These are phyloP conservation scores for Phytophthora pluvialis DNA, from an alignment of 352 stramenopile genomes.

Conservation along the genomic window DNA sequence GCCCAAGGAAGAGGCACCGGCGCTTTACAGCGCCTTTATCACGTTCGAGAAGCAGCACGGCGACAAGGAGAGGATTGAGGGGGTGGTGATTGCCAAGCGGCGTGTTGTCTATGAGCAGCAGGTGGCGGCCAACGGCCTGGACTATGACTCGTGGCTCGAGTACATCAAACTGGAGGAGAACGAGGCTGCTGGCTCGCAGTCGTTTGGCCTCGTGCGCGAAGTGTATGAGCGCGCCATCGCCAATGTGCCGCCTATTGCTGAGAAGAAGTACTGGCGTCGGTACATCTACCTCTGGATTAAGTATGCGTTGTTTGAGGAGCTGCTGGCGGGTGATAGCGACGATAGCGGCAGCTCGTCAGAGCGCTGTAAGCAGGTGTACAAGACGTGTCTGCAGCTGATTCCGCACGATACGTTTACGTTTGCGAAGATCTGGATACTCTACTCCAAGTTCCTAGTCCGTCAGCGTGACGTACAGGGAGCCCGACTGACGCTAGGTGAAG, in stretches of 20 bases:
- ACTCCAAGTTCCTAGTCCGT: conserved; percentile 97
- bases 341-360: conserved; percentile 50
- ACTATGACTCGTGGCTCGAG: conserved; percentile 99
- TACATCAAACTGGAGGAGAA: conserved; percentile 98
- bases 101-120: conserved; percentile 95
- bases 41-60: conserved; percentile 99
- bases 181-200: conserved; percentile 62
- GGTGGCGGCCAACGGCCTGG: conserved; percentile 89
- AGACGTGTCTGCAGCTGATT: conserved; percentile 93
- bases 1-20: conserved; percentile 88
- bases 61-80: conserved; percentile 95
- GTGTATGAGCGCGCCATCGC: conserved; percentile 96
- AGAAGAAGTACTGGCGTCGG: conserved; percentile 98
- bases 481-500: conserved; percentile 93
- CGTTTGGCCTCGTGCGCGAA: conserved; percentile 86
- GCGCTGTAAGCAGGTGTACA: conserved; percentile 94
- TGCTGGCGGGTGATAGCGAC: conserved; percentile 80
- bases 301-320: conserved; percentile 98
- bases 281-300: conserved; percentile 99
- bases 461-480: conserved; percentile 93
- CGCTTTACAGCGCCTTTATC: conserved; percentile 97
- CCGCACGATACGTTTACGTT: conserved; percentile 98
- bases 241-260: conserved; percentile 93
- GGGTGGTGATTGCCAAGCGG: conserved; percentile 95
- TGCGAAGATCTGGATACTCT: conserved; percentile 98